Percentiles rank a stretch among this genome's conserved stretches.
phyloP scores from a whole-genome alignment of 2,329 filamentous ascomycete genomes.

The Pseudogymnoascus sp. region DNA sequence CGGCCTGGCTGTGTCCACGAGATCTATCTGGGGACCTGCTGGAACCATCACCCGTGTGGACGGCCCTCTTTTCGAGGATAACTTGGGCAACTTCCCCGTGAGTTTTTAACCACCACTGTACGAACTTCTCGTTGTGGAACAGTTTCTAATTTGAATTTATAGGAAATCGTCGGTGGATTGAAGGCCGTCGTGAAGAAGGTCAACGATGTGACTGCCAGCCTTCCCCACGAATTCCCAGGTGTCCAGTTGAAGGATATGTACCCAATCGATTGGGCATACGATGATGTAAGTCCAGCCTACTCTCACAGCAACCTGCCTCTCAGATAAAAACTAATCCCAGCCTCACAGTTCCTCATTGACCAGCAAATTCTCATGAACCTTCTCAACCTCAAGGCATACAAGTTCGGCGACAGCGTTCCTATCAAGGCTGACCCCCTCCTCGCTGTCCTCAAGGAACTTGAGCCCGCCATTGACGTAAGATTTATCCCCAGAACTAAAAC shows the following conservation, averaged over 20 bases:
- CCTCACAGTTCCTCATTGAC: background rate
- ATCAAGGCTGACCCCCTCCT: slow-evolving; percentile 1
- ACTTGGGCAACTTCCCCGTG: background rate
- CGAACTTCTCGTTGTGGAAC: background rate
- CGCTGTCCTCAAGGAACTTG: background rate
- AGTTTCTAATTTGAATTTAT: background rate
- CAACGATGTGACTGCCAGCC: background rate
- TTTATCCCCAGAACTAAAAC: background rate
- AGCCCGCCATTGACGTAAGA: background rate
- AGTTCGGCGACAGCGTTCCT: background rate
- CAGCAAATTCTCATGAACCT: slow-evolving; percentile 8
- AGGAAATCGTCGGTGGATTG: background rate
- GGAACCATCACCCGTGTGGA: background rate
- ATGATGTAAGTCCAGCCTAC: background rate
- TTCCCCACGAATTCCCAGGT: background rate
- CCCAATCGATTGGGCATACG: slow-evolving; percentile 1
- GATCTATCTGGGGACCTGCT: background rate
- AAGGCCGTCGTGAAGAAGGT: background rate
- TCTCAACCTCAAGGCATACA: slow-evolving; percentile 1
- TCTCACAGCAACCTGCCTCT: background rate
- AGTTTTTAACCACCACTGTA: background rate
- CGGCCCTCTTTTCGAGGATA: background rate
- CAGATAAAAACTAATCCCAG: background rate
- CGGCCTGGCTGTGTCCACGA: background rate
- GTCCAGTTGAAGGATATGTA: background rate